phyloP scores from a whole-genome alignment of 2,329 filamentous ascomycete genomes.

The Fusarium sp. region DNA sequence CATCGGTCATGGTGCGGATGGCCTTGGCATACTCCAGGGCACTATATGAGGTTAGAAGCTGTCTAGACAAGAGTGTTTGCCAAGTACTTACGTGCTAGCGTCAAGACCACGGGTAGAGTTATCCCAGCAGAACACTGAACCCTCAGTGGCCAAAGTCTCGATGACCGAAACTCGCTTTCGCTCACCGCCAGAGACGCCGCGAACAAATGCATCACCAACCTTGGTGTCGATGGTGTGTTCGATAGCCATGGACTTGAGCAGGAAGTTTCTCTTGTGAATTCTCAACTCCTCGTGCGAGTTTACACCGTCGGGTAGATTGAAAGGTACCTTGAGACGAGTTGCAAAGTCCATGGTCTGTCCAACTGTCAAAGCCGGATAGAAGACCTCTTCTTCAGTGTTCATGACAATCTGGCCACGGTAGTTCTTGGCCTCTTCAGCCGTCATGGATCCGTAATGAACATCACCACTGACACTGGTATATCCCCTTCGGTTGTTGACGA shows the following conservation, averaged over 20 bases:
- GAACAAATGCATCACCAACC: conserved; percentile 73
- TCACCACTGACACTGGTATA: conserved; percentile 69
- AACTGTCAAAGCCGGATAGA: conserved; percentile 76
- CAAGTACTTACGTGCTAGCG: conserved; percentile 63
- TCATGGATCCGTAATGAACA: conserved; percentile 65
- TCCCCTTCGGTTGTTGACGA: conserved; percentile 72
- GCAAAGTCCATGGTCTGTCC: conserved; percentile 78
- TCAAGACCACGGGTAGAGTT: conserved; percentile 74
- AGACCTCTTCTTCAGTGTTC: conserved; percentile 75
- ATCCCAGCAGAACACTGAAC: conserved; percentile 73
- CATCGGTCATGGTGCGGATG: conserved; percentile 72
- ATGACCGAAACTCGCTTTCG: conserved; percentile 76
- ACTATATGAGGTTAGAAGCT: conserved; percentile 37
- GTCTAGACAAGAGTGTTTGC: too few relatives aligned
- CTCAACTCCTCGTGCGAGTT: conserved; percentile 58
- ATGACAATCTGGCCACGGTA: conserved; percentile 71
- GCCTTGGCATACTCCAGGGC: conserved; percentile 70
- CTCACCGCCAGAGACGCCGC: conserved; percentile 75
- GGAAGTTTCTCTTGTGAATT: conserved; percentile 61
- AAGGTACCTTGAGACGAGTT: conserved; percentile 67
- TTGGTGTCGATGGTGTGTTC: conserved; percentile 71
- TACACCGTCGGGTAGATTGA: conserved; percentile 57
- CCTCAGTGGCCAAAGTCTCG: conserved; percentile 68
- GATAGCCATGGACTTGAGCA: conserved; percentile 68
- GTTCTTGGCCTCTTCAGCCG: conserved; percentile 59